A percentile compares a stretch with the other conserved stretches of the same genome.
These are phyloP conservation scores for Vitis hybrid DNA, from an alignment of 177 flowering plant species.

Conservation along the genomic window DNA sequence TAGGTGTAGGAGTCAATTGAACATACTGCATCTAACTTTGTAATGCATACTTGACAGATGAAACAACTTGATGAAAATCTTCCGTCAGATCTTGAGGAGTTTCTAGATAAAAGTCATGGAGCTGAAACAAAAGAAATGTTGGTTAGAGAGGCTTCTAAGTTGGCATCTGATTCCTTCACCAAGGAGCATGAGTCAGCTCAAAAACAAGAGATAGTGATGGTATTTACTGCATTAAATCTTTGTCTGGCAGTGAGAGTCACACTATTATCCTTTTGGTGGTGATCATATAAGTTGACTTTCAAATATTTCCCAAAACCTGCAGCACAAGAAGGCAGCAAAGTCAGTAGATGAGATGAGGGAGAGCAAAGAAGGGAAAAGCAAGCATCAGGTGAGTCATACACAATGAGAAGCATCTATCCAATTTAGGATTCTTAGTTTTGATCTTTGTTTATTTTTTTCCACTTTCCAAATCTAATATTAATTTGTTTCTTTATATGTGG, in stretches of 20 bases:
- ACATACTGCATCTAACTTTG: background rate
- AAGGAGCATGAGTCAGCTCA: constrained; percentile 18
- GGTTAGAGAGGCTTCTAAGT: constrained; percentile 19
- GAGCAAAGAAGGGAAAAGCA: constrained; percentile 31
- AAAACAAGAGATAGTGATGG: constrained; percentile 29
- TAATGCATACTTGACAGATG: constrained; percentile 38
- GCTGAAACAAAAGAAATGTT: constrained; percentile 24
- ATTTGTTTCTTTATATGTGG: constrained; percentile 6
- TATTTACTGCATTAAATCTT: constrained; percentile 16
- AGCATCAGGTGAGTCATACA: constrained; percentile 39
- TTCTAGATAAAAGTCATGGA: constrained; percentile 29
- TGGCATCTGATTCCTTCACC: constrained; percentile 23
- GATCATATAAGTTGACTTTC: constrained; percentile 3
- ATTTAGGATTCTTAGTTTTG: background rate
- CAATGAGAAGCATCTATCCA: background rate
- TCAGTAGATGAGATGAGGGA: constrained; percentile 20
- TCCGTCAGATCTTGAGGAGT: constrained; percentile 56
- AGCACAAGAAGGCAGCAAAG: constrained; percentile 29
- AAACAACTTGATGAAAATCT: constrained; percentile 71
- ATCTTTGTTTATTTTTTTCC: background rate
- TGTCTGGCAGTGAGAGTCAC: background rate
- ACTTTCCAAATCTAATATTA: background rate
- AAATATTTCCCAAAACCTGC: constrained; percentile 8
- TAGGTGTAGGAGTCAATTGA: background rate
- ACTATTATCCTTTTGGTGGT: background rate